Conservation (phyloP, 2,329 filamentous ascomycete genomes). For the Apiospora saccharicola region DNA sequence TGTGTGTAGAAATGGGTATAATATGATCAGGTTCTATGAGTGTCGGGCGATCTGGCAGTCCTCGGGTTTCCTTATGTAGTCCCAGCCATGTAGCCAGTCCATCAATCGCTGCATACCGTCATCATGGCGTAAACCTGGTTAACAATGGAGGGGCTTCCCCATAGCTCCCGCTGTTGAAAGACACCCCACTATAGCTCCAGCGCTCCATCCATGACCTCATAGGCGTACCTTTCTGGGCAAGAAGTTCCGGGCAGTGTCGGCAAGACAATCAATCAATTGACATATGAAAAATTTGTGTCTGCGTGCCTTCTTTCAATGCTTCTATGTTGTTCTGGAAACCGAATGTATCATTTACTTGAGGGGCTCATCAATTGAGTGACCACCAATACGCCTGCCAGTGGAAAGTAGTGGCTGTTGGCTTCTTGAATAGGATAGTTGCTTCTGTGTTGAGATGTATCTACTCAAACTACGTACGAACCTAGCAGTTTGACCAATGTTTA, state of each 20-base stretch:
- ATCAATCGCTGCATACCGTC: neutral
- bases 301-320: neutral
- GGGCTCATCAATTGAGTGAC: neutral
- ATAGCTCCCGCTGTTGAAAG: conserved; percentile 6
- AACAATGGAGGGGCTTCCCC: neutral
- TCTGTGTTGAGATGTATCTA: no score
- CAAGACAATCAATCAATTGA: neutral
- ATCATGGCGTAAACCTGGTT: conserved; percentile 15
- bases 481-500: no score
- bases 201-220: conserved; percentile 10
- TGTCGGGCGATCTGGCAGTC: neutral
- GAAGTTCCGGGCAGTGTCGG: neutral
- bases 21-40: neutral
- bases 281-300: neutral
- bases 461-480: no score
- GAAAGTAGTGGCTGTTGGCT: no score
- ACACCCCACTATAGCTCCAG: conserved; percentile 4
- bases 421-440: no score
- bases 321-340: neutral
- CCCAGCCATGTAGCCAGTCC: neutral
- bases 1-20: neutral
- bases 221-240: neutral
- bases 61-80: neutral
- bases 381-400: neutral
- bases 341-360: no score